Evolutionary conservation across 768 basidiomycete species (phyloP).

Genomic region (Suillus fuscotomentosus): DNA sequence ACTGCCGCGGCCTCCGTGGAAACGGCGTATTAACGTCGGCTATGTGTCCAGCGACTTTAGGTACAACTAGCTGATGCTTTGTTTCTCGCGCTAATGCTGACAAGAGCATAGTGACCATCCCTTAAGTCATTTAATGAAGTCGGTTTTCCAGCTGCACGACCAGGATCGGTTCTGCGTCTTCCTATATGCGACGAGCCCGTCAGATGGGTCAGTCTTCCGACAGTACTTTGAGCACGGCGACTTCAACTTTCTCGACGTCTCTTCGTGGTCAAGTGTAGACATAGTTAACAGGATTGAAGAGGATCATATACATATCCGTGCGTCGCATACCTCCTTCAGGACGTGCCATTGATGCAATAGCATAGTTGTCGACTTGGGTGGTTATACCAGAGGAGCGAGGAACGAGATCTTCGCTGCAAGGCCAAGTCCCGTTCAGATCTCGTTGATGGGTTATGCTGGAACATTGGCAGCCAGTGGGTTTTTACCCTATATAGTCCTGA

Average conservation of each 20-base stretch:
- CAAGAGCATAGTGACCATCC: constrained; percentile 43
- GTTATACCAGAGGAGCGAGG: constrained; percentile 51
- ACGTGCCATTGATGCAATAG: neutral
- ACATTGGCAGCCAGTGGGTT: constrained; percentile 38
- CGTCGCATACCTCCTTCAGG: constrained; percentile 14
- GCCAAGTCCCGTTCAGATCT: constrained; percentile 47
- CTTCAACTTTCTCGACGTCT: constrained; percentile 41
- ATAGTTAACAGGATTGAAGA: constrained; percentile 39
- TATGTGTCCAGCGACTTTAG: constrained; percentile 50
- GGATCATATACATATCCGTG: constrained; percentile 47
- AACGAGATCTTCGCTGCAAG: constrained; percentile 53
- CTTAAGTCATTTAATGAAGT: constrained; percentile 51
- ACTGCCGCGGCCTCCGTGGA: constrained; percentile 40
- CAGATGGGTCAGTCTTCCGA: constrained; percentile 45
- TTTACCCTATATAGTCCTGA: neutral
- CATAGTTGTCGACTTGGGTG: constrained; percentile 44
- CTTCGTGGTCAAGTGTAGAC: constrained; percentile 32
- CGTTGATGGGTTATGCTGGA: constrained; percentile 51
- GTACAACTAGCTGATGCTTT: constrained; percentile 22
- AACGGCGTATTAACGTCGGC: constrained; percentile 42
- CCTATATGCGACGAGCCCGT: constrained; percentile 48
- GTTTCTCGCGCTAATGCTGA: neutral
- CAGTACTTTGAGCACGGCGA: constrained; percentile 41
- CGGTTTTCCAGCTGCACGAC: constrained; percentile 46
- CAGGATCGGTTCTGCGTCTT: constrained; percentile 37